Base-by-base conservation (phyloP, 2,329 filamentous ascomycete species). In the Aspergillus brasiliensis region DNA sequence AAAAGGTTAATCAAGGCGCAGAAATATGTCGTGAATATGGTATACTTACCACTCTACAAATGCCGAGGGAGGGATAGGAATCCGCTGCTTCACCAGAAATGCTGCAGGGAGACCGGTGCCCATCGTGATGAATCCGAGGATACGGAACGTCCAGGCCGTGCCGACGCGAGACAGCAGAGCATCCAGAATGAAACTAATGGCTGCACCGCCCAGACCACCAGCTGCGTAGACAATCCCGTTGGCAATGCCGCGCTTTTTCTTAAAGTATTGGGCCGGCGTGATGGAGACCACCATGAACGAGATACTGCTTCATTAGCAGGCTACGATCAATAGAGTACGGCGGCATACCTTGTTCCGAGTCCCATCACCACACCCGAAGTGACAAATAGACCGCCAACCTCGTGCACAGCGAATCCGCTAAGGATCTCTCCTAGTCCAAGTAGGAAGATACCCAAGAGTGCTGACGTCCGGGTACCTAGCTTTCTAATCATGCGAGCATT, bases 31-130 rank as follows among this genome's bases (percentile, higher is more conserved):
- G 10, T 13, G 27, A 2, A 3, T 21, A 17, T 10, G 28, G 15
- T 7, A 13, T 13, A 62, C 73, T 11, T 67, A 82, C 81, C 82
- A 84, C 60, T 86, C 84, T 8, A 86, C 68, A 44, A 84, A 78
- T 0, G 71, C 73, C 0, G 72, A 68, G 0, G 67, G 69, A 1
- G 72, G 75, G 10, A 79, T 72, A 0, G 80, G 73, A 0, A 71
- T 72, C 46, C 71, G 69, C 49, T 73, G 65, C 60, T 71, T 70
- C 46, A 87, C 79, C 3, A 86, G 65, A 60, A 76, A 84, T 0
- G 84, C 84, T 1, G 83, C 83, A 1, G 86, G 85, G 0, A 87
- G 66, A 0, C 84, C 84, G 0, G 84, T 87, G 0, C 70, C 80
- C 5, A 85, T 69, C 1, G 80, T 84, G 7, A 80, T 62, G n/a